These are phyloP conservation scores for Xylaria cubensis DNA, from an alignment of 495 filamentous ascomycete genomes.

Conservation along the genomic window DNA sequence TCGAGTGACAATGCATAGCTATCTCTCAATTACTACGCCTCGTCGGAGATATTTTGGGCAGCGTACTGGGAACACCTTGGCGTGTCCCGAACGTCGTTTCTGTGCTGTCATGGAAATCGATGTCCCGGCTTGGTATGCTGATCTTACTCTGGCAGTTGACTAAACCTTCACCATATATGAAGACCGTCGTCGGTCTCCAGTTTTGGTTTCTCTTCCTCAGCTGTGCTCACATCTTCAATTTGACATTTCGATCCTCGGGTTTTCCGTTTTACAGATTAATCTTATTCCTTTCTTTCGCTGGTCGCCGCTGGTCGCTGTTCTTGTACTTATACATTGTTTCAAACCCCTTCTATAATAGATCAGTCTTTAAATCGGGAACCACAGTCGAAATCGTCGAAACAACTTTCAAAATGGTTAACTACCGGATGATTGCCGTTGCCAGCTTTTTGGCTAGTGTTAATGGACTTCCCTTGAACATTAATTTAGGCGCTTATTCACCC, in stretches of 20 bases:
- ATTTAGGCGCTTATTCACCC: slow-evolving; percentile 65
- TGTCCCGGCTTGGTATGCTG: slow-evolving; percentile 35
- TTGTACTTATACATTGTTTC: slow-evolving; percentile 39
- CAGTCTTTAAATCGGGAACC: slow-evolving; percentile 4
- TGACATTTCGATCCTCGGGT: slow-evolving; percentile 35
- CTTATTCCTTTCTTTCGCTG: slow-evolving; percentile 35
- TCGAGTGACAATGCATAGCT: slow-evolving; percentile 7
- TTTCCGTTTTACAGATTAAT: slow-evolving; percentile 31
- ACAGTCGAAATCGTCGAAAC: slow-evolving; percentile 3
- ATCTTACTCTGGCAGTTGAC: slow-evolving; percentile 4
- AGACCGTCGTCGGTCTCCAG: slow-evolving; percentile 34
- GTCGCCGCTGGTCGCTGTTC: slow-evolving; percentile 47
- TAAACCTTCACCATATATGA: slow-evolving; percentile 40
- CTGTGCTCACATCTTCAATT: slow-evolving; percentile 46
- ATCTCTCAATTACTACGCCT: slow-evolving; percentile 26
- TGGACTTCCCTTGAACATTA: slow-evolving; percentile 66
- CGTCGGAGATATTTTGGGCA: slow-evolving; percentile 35
- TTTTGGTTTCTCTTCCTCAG: slow-evolving; percentile 42
- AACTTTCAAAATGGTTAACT: slow-evolving; percentile 50
- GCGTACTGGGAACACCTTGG: slow-evolving; percentile 36
- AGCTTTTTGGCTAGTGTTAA: slow-evolving; percentile 46
- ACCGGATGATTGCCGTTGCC: slow-evolving; percentile 48
- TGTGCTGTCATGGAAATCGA: slow-evolving; percentile 32
- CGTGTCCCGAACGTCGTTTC: slow-evolving; percentile 25
- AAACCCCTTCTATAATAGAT: slow-evolving; percentile 26